Evolutionary conservation across 1,284 basidiomycete species (phyloP).

Genomic region (Microbotryomycetes sp.): DNA sequence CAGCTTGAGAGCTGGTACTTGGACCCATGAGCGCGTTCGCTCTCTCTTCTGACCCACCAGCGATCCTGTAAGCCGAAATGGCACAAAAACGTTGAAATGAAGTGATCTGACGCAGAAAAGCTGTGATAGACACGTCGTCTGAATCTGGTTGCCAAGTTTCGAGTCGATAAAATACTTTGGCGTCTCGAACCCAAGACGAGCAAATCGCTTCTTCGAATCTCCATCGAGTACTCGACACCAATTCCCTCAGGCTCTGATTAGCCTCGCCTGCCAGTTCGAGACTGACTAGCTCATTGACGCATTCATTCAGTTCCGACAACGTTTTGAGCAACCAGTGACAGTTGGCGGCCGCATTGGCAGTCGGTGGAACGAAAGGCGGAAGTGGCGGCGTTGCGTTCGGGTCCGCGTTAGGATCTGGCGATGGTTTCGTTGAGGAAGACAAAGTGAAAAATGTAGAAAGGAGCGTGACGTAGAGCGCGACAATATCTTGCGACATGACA

Average conservation of each 20-base stretch:
- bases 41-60: slow-evolving; percentile 61
- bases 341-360: slow-evolving; percentile 75
- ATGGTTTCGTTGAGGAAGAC: slow-evolving; percentile 58
- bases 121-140: slow-evolving; percentile 46
- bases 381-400: slow-evolving; percentile 33
- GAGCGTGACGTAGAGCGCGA: slow-evolving; percentile 77
- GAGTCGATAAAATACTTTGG: slow-evolving; percentile 71
- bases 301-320: slow-evolving; percentile 76
- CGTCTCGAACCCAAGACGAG: slow-evolving; percentile 76
- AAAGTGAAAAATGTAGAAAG: slow-evolving; percentile 85
- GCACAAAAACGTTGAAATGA: slow-evolving; percentile 76
- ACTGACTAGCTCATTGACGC: slow-evolving; percentile 68
- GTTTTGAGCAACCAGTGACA: slow-evolving; percentile 73
- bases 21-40: slow-evolving; percentile 24
- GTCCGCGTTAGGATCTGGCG: slow-evolving; percentile 39
- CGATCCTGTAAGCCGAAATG: slow-evolving; percentile 71
- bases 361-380: slow-evolving; percentile 63
- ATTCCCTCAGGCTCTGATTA: slow-evolving; percentile 57
- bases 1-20: not conserved
- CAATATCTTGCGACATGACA: slow-evolving; percentile 83
- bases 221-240: slow-evolving; percentile 81
- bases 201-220: slow-evolving; percentile 77
- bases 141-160: slow-evolving; percentile 74
- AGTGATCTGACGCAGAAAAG: slow-evolving; percentile 65
- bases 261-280: slow-evolving; percentile 77